Base-by-base conservation (phyloP, 139 green algal genomes). In the Micromonas pusilla region DNA sequence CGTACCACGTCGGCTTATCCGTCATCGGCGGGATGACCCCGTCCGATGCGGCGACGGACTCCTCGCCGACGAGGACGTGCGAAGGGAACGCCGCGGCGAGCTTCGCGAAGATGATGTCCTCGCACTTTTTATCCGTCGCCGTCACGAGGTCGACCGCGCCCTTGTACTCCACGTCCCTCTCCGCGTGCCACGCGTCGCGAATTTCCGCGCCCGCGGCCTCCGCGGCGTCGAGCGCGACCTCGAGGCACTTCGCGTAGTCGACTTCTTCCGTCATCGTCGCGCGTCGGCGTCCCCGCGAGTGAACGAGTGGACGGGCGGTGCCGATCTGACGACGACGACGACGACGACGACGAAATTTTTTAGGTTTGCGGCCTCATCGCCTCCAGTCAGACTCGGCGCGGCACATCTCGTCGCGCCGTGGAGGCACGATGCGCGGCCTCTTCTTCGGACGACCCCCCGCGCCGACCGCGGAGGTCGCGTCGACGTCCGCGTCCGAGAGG, bases 1-100 rank as follows among this genome's bases (percentile, higher is more conserved):
- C 79, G 87, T 96, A 93, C 95, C 96, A 99, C 0, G 96, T 99
- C 31, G 96, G 96, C 1, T 77, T 86, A 32, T 94, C 88, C 2
- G 88, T 94, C 45, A 88, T 75, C 53, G 78, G 52, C 4, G 81
- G 72, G 4, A 73, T 83, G 9, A 37, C n/a, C 1, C 32, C 38
- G 26, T 52, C 32, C 20, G 23, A 0, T 0, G 63, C 66, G 30
- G 32, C 60, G 38, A 28, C 31, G 13, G 36, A 62, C 33, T 89
- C 86, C 82, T 90, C 86, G 1, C 86, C 86, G 23, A 90, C 87
- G 60, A 89, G 87, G 34, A 70, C 72, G 73, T 89, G 83, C 26
- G 36, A 52, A 2, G 93, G 93, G 66, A 94, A 97, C 0, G 81
- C 79, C 6, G 68, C 71, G 0, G 79, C 57, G 31, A 97, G 84